These are phyloP conservation scores for Penicillium sp. DNA, from an alignment of 2,329 filamentous ascomycete genomes.

Conservation along the genomic window DNA sequence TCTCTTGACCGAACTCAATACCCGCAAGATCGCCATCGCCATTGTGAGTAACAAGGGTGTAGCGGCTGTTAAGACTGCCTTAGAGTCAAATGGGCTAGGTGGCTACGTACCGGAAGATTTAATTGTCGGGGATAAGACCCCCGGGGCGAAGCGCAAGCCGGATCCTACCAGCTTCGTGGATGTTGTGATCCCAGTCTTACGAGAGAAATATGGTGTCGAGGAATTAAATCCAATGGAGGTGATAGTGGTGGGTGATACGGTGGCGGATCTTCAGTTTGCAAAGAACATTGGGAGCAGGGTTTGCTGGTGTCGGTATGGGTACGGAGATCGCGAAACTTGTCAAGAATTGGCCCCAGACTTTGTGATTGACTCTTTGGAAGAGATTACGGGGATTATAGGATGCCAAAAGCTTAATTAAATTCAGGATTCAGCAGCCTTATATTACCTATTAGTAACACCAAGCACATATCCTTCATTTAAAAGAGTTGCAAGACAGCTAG, in stretches of 20 bases:
- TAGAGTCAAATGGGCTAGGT: slow-evolving; percentile 8
- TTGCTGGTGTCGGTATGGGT: too few species aligned
- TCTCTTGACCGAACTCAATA: slow-evolving; percentile 12
- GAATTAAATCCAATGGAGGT: background rate
- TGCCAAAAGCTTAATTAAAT: too few species aligned
- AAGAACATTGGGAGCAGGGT: too few species aligned
- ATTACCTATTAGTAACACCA: too few species aligned
- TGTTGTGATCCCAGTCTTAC: slow-evolving; percentile 16
- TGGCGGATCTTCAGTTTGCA: background rate
- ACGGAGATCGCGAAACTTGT: too few species aligned
- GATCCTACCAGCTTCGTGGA: slow-evolving; percentile 15
- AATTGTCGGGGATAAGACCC: slow-evolving; percentile 18
- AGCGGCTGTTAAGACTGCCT: slow-evolving; percentile 16
- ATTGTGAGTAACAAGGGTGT: slow-evolving; percentile 29
- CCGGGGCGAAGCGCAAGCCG: slow-evolving; percentile 15
- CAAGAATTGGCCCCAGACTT: too few species aligned
- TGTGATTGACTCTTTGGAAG: too few species aligned
- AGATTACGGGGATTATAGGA: too few species aligned
- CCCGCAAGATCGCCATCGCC: slow-evolving; percentile 14
- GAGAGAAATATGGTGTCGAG: background rate
- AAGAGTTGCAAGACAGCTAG: too few species aligned
- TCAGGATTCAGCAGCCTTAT: too few species aligned
- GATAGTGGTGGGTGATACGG: background rate
- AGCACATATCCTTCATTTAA: too few species aligned
- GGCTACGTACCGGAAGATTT: slow-evolving; percentile 11